Conservation (phyloP, 106 monocot genomes). For the Phalaenopsis aphrodite region DNA sequence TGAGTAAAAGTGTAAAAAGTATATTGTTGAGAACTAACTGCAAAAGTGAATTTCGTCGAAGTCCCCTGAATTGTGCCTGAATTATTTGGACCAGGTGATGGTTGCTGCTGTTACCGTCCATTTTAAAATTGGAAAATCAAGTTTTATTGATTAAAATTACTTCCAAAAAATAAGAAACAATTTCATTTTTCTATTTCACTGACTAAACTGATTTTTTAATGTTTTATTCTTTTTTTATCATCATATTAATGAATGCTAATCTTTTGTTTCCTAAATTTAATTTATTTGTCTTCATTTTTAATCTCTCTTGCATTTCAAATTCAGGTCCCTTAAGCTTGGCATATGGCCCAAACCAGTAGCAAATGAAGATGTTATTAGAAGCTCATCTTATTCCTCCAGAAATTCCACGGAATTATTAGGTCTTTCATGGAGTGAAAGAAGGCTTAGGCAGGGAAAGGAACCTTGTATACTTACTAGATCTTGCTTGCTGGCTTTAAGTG, state of each 20-base stretch:
- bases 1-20: neutral
- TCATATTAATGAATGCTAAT: neutral
- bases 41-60: neutral
- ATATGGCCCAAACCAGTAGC: conserved; percentile 16
- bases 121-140: neutral
- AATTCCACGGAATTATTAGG: conserved; percentile 19
- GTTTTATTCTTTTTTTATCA: neutral
- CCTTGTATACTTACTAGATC: conserved; percentile 64
- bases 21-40: neutral
- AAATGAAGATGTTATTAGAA: conserved; percentile 10
- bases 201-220: neutral
- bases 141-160: neutral
- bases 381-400: conserved; percentile 15
- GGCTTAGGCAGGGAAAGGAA: conserved; percentile 29
- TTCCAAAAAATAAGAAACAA: neutral
- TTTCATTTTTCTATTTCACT: neutral
- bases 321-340: conserved; percentile 80
- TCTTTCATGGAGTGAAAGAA: conserved; percentile 46
- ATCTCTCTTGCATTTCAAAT: neutral
- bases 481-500: conserved; percentile 55
- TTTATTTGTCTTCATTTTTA: neutral
- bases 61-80: neutral
- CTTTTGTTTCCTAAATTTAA: neutral
- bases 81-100: neutral
- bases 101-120: neutral